phyloP scores from a whole-genome alignment of 2,329 filamentous ascomycete species.

The Aspergillus latus region DNA sequence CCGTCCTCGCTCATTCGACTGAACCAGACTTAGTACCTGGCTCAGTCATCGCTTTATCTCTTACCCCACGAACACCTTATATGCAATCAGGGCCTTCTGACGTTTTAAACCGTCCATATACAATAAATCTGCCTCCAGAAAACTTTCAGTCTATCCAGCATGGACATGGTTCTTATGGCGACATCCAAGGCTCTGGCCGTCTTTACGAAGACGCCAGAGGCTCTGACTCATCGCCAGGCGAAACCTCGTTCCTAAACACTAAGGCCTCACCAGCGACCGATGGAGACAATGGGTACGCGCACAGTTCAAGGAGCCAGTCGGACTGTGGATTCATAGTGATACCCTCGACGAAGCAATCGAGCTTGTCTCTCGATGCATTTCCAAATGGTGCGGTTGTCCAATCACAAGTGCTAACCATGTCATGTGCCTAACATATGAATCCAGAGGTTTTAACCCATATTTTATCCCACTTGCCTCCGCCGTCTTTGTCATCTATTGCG shows the following conservation, averaged over 20 bases:
- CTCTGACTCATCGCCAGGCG: constrained; percentile 24
- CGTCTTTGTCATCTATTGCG: constrained; percentile 77
- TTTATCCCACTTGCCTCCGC: constrained; percentile 82
- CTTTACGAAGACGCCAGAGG: constrained; percentile 41
- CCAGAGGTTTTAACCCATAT: constrained; percentile 89
- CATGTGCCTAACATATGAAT: constrained; percentile 16
- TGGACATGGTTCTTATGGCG: constrained; percentile 54
- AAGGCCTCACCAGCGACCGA: constrained; percentile 43
- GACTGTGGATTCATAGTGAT: constrained; percentile 55
- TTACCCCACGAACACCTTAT: constrained; percentile 52
- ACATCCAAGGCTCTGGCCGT: constrained; percentile 46
- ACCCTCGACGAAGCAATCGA: constrained; percentile 45
- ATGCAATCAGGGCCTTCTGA: constrained; percentile 63
- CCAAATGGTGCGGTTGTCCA: constrained; percentile 69
- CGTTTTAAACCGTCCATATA: constrained; percentile 48
- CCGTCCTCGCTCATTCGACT: constrained; percentile 40
- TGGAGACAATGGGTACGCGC: constrained; percentile 58
- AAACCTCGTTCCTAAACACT: constrained; percentile 29
- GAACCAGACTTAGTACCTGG: constrained; percentile 51
- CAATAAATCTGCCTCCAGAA: constrained; percentile 40
- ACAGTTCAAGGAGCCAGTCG: constrained; percentile 43
- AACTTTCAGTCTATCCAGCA: constrained; percentile 53
- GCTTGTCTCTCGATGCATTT: constrained; percentile 58
- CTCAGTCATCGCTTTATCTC: constrained; percentile 50
- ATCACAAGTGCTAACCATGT: constrained; percentile 4